Percentiles rank a stretch among this genome's conserved stretches.
Evolutionary conservation across 257 asterid genomes (phyloP).

Genomic region (Solanum pennellii): DNA sequence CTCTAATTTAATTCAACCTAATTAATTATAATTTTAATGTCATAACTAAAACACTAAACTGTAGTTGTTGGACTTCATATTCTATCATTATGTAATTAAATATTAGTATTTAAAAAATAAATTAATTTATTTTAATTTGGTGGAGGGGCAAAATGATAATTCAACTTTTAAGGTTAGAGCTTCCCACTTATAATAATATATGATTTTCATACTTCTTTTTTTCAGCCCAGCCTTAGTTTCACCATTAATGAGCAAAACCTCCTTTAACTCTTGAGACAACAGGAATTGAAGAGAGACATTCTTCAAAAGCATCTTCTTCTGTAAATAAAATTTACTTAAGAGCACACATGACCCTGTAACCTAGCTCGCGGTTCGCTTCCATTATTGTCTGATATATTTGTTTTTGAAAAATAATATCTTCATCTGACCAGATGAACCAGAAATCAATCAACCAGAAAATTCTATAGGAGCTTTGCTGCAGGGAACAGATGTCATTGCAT

Average conservation of each 20-base stretch:
- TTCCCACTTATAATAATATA: too few species aligned
- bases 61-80: too few species aligned
- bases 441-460: background rate
- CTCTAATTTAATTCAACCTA: too few species aligned
- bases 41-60: too few species aligned
- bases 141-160: too few species aligned
- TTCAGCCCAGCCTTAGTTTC: background rate
- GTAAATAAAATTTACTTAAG: background rate
- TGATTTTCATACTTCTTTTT: background rate
- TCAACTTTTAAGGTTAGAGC: too few species aligned
- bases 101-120: too few species aligned
- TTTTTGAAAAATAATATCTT: background rate
- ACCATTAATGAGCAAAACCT: background rate
- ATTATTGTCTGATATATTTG: background rate
- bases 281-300: background rate
- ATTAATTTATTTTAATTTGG: too few species aligned
- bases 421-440: background rate
- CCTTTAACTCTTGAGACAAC: background rate
- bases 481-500: conserved; percentile 1
- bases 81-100: too few species aligned
- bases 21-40: too few species aligned
- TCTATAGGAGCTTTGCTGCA: background rate
- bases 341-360: background rate
- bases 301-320: background rate
- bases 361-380: background rate